These are phyloP conservation scores for Bjerkandera adusta DNA, from an alignment of 1,284 basidiomycete species.

Conservation along the genomic window DNA sequence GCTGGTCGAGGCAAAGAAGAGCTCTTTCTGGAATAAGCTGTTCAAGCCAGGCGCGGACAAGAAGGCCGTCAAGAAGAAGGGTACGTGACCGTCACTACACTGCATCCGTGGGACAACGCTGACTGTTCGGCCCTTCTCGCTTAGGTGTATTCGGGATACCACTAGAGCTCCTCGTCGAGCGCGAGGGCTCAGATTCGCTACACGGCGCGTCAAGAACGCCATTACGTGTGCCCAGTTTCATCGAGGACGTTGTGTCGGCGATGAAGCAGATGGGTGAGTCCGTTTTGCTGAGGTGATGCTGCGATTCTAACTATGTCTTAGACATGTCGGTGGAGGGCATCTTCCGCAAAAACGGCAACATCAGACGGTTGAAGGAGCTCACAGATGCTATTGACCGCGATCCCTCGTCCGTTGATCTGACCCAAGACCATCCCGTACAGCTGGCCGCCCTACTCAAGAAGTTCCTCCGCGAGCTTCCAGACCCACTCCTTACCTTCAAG, in stretches of 20 bases:
- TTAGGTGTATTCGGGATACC: conserved; percentile 89
- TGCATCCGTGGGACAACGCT: too few species aligned
- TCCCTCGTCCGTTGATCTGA: conserved; percentile 84
- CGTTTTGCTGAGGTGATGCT: conserved; percentile 1
- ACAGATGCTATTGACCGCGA: conserved; percentile 94
- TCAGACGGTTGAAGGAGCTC: conserved; percentile 87
- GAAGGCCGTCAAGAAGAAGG: conserved; percentile 88
- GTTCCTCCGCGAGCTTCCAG: conserved; percentile 94
- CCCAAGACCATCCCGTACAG: conserved; percentile 96
- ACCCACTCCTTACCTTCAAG: conserved; percentile 94
- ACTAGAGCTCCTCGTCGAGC: conserved; percentile 92
- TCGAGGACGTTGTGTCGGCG: conserved; percentile 96
- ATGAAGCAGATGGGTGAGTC: conserved; percentile 98
- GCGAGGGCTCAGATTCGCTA: conserved; percentile 92
- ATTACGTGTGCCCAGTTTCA: conserved; percentile 91
- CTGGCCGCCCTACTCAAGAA: conserved; percentile 96
- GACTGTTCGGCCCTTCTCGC: conserved; percentile 5
- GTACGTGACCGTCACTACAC: conserved; percentile 40
- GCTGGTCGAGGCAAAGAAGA: conserved; percentile 90
- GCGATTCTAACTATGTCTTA: conserved; percentile 29
- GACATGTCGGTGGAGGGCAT: conserved; percentile 99
- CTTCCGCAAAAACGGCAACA: conserved; percentile 98
- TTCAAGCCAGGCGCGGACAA: conserved; percentile 93
- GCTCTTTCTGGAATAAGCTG: conserved; percentile 94
- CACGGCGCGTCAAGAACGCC: conserved; percentile 86